These are phyloP conservation scores for Middelhovenomyces tepae DNA, from an alignment of 805 yeast species.

Conservation along the genomic window DNA sequence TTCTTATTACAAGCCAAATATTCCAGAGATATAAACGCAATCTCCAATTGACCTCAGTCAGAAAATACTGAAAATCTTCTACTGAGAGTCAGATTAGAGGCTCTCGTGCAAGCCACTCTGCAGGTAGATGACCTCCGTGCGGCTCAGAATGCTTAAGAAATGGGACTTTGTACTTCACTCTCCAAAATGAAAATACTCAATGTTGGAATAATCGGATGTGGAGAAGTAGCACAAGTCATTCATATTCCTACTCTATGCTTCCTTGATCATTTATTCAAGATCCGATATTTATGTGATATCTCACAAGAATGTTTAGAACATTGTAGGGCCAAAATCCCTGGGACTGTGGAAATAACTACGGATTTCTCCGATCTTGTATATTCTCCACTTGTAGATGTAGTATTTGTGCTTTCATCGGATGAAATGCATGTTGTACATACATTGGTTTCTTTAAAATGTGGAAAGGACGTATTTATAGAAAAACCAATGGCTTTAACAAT, in stretches of 20 bases:
- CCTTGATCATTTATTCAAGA: constrained; percentile 2
- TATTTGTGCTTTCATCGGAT: constrained; percentile 3
- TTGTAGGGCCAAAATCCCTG: constrained; percentile 1
- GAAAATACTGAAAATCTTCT: too few species aligned
- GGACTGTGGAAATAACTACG: constrained; percentile 3
- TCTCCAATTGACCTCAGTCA: too few species aligned
- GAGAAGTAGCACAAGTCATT: constrained; percentile 8
- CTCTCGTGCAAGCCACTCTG: too few species aligned
- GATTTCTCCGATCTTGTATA: not conserved
- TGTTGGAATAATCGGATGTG: constrained; percentile 9
- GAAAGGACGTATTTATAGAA: constrained; percentile 4
- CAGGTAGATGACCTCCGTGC: too few species aligned
- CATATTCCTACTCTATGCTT: constrained; percentile 4
- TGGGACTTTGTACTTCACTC: too few species aligned
- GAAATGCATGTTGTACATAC: constrained; percentile 3
- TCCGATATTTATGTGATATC: constrained; percentile 3
- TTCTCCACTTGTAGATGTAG: constrained; percentile 3
- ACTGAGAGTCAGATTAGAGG: too few species aligned
- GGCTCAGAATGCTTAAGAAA: too few species aligned
- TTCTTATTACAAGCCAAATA: too few species aligned
- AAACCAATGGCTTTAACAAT: constrained; percentile 3
- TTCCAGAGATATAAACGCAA: too few species aligned
- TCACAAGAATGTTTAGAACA: constrained; percentile 2
- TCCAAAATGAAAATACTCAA: too few species aligned
- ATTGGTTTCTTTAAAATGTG: not conserved